Percentiles rank a stretch among this genome's conserved stretches.
Conservation (phyloP, 345 rosid genomes). For the Ceriops tagal region DNA sequence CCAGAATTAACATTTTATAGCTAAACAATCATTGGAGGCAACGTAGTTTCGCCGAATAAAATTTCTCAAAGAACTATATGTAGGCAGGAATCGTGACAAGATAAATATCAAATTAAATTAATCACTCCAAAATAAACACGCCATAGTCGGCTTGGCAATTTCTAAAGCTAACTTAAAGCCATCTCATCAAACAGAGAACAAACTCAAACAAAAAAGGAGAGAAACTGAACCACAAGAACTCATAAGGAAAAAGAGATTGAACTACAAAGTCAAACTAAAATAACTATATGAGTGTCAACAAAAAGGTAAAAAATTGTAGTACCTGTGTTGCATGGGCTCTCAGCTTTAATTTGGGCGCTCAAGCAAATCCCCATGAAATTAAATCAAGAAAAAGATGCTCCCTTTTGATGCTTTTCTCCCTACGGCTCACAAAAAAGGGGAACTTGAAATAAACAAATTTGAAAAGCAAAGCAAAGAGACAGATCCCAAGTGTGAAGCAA, state of each 20-base stretch:
- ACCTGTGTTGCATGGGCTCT: constrained; percentile 73
- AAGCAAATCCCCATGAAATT: constrained; percentile 81
- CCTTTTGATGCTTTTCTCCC: constrained; percentile 27
- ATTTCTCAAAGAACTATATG: constrained; percentile 10
- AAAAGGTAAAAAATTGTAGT: constrained; percentile 6
- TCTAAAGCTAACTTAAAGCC: constrained; percentile 4
- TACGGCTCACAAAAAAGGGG: constrained; percentile 20
- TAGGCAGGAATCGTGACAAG: neutral
- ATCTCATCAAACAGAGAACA: constrained; percentile 4
- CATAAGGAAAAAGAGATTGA: neutral
- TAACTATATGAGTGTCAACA: constrained; percentile 1
- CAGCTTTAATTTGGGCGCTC: constrained; percentile 86
- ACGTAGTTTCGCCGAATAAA: neutral
- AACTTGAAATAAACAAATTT: constrained; percentile 14
- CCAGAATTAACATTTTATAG: too few species aligned
- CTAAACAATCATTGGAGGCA: neutral
- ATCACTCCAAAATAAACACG: constrained; percentile 2
- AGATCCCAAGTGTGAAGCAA: constrained; percentile 27
- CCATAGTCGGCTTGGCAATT: neutral
- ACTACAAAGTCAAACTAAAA: neutral
- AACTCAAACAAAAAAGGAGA: constrained; percentile 8
- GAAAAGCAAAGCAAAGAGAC: constrained; percentile 18
- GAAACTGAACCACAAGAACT: neutral
- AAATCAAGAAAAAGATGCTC: constrained; percentile 18
- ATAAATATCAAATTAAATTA: neutral